A percentile compares a stretch with the other conserved stretches of the same genome.
Evolutionary conservation across 2,329 filamentous ascomycete genomes (phyloP).

Genomic region (Epichloe uncinata): DNA sequence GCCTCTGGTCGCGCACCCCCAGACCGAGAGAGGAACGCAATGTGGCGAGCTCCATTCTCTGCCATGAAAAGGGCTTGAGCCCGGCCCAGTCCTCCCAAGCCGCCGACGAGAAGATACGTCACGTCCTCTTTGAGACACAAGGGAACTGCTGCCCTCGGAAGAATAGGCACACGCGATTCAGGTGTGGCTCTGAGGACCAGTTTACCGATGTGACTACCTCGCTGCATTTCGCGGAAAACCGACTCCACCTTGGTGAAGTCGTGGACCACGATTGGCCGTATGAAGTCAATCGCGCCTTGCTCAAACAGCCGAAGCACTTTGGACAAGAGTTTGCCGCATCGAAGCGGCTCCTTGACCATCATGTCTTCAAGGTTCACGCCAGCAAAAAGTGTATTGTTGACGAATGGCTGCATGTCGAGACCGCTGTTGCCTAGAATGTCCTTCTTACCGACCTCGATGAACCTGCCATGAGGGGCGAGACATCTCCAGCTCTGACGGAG

Average conservation of each 20-base stretch:
- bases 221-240: slow-evolving; percentile 24
- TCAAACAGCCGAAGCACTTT: neutral
- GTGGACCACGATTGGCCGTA: neutral
- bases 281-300: neutral
- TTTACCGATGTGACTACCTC: slow-evolving; percentile 25
- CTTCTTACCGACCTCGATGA: slow-evolving; percentile 19
- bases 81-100: neutral
- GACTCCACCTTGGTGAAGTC: slow-evolving; percentile 13
- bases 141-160: neutral
- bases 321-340: neutral
- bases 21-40: neutral
- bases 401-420: slow-evolving; percentile 15
- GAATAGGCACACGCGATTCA: neutral
- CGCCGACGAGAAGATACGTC: slow-evolving; percentile 1
- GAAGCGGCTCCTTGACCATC: neutral
- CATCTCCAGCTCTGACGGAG: slow-evolving; percentile 14
- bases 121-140: neutral
- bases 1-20: neutral
- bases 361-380: slow-evolving; percentile 3
- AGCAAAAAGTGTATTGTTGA: neutral
- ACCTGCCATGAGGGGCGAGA: slow-evolving; percentile 17
- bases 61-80: neutral
- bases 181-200: slow-evolving; percentile 14
- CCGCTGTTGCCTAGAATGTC: slow-evolving; percentile 15
- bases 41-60: neutral